These are phyloP conservation scores for Leccinum variicolor DNA, from an alignment of 768 basidiomycete species.

Conservation along the genomic window DNA sequence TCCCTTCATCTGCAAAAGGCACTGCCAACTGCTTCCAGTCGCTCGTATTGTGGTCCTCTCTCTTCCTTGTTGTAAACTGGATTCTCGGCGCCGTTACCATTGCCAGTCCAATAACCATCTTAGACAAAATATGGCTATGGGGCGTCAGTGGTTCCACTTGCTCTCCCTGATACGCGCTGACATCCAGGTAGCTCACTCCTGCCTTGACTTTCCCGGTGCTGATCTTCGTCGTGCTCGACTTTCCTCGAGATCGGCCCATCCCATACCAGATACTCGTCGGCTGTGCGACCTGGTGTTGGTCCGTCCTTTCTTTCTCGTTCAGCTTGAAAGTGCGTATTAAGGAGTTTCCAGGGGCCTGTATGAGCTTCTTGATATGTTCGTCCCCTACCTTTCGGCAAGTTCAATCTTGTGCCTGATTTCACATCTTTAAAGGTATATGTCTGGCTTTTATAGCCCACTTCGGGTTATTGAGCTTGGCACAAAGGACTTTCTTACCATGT, in stretches of 20 bases:
- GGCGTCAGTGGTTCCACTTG: conserved; percentile 37
- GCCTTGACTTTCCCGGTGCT: conserved; percentile 58
- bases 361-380: conserved; percentile 49
- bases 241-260: conserved; percentile 56
- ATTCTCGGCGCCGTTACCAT: conserved; percentile 54
- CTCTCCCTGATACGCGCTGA: background rate
- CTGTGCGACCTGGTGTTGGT: conserved; percentile 66
- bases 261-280: conserved; percentile 62
- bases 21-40: conserved; percentile 29
- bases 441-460: conserved; percentile 37
- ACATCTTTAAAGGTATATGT: conserved; percentile 36
- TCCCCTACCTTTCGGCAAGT: background rate
- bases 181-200: conserved; percentile 46
- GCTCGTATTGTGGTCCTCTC: conserved; percentile 58
- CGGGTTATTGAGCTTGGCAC: conserved; percentile 40
- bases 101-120: conserved; percentile 38
- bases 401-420: conserved; percentile 8
- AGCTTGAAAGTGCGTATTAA: conserved; percentile 9
- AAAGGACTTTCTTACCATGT: conserved; percentile 39
- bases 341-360: conserved; percentile 48
- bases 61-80: conserved; percentile 72
- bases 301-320: conserved; percentile 11
- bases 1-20: background rate
- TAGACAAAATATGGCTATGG: conserved; percentile 64
- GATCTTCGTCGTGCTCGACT: conserved; percentile 67